Base-by-base conservation (phyloP, 495 filamentous ascomycete species). In the Aspergillus cavernicola region DNA sequence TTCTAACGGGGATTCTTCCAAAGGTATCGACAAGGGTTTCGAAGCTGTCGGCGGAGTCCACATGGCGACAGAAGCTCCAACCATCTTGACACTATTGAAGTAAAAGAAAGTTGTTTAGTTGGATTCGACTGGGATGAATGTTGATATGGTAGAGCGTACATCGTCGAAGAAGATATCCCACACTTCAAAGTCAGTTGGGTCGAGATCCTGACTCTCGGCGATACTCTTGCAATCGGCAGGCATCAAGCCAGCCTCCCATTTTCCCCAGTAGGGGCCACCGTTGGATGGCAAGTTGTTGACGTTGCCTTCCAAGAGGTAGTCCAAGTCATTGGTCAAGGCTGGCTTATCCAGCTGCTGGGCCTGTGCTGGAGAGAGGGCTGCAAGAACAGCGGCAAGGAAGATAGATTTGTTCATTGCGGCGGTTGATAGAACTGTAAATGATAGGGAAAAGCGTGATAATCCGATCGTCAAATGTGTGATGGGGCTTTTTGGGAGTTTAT, bases 181-280 rank as follows among this genome's bases (percentile, higher is more conserved):
- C 6, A 53, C 41, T 35, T 53, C 50, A 36, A 53, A 53, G 41
- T 53, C 50, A 11, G 31, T 46, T 1, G 50, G 40, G 22, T 38
- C 46, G 1, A 53, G 50, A 9, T 13, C 32, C 33, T 46, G 31
- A 31, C 31, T 32, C 16, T 53, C 50, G 7, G 40, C 50, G 23
- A 53, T 45, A n/a, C 32, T 39, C 50, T 53, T 53, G 50, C 50
- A 53, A 23, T 53, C 50, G 1, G 40, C 40, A 6, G 50, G 50
- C 18, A 53, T 53, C 5, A 33, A 33, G 31, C 50, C 50, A 7
- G 15, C 40, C 13, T 26, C 19, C 50, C 50, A 53, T 22, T 39
- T 42, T 7, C 32, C 20, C 40, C 41, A 53, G 40, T 26, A 46
- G 20, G 19, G 35, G n/a, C 22, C 32, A 15, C n/a, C 3, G 40